Percentiles rank a stretch among this genome's conserved stretches.
phyloP scores from a whole-genome alignment of 2,329 filamentous ascomycete genomes.

The Diplodia corticola region DNA sequence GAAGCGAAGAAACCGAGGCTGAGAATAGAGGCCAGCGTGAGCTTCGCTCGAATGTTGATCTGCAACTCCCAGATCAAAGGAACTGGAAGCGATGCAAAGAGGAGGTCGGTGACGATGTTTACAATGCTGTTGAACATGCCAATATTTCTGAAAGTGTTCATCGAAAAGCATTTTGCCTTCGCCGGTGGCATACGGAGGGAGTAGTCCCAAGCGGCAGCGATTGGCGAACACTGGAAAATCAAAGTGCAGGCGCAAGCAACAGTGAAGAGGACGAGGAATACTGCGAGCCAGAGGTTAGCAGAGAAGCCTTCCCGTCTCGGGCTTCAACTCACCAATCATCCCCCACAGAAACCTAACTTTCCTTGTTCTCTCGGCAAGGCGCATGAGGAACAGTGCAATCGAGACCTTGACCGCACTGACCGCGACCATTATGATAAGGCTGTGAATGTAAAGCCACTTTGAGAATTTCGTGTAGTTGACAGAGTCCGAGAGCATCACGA shows the following conservation, averaged over 20 bases:
- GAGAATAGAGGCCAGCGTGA: slow-evolving; percentile 48
- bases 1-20: slow-evolving; percentile 44
- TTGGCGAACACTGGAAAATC: slow-evolving; percentile 50
- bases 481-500: slow-evolving; percentile 35
- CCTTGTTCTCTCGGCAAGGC: slow-evolving; percentile 42
- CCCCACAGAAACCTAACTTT: slow-evolving; percentile 46
- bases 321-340: slow-evolving; percentile 42
- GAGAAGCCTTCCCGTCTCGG: background rate
- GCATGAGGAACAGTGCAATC: slow-evolving; percentile 48
- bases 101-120: slow-evolving; percentile 52
- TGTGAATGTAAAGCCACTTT: slow-evolving; percentile 47
- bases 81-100: slow-evolving; percentile 49
- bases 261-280: slow-evolving; percentile 46
- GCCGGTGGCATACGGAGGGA: slow-evolving; percentile 32
- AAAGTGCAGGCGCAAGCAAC: slow-evolving; percentile 48
- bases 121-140: slow-evolving; percentile 50
- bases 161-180: slow-evolving; percentile 47
- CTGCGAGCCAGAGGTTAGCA: slow-evolving; percentile 27
- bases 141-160: slow-evolving; percentile 44
- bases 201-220: slow-evolving; percentile 48
- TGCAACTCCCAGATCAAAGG: slow-evolving; percentile 46
- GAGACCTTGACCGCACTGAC: slow-evolving; percentile 52
- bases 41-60: slow-evolving; percentile 48
- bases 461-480: slow-evolving; percentile 39
- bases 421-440: slow-evolving; percentile 49